Evolutionary conservation across 2,329 filamentous ascomycete species (phyloP), one percentile per base, ranked within the genome.

Genomic region (Neopestalotiopsis sp.): DNA sequence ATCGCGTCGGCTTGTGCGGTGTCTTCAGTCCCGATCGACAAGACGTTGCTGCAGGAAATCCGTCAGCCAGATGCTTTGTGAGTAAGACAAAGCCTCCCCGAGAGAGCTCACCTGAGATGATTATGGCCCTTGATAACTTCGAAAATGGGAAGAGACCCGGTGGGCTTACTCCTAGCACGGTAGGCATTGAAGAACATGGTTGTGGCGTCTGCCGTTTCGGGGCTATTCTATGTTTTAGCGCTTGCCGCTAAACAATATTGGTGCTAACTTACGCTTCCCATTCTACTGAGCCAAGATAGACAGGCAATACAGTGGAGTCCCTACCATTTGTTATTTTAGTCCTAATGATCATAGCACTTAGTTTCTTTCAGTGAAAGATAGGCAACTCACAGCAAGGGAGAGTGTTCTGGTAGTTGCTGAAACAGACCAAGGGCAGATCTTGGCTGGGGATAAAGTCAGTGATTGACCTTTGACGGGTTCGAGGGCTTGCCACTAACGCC

Each of bases 21-120:
- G 40, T 63, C 61, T 28, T 63, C 61, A 6, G 61, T 63, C 7
- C 61, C 61, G 12, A 63, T 63, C 4, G 61, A 63, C 32, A 63
- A 14, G 12, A 63, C 61, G 9, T 63, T 63, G 12, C 61, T 63
- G n/a, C 14, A 38, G 32, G 3, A 38, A 24, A 61, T 17, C 5
- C 3, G 20, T 34, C 17, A 24, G 30, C 20, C 5, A 32, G 20
- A 28, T 42, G 45, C 3, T 49, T 49, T n/a, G 24, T 28, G 24
- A 4, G 3, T 1, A 28, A 28, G 24, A 59, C 14, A 20, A 3
- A 9, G 17, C 12, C 13, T 30, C 17, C 20, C 13, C 5, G 4
- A 28, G 58, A 6, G 5, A 40, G 34, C 32, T 20, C 40, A 63
- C 61, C 61, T 63, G 6, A 63, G 32, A n/a, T 63, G 61, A 24